Base-by-base conservation (phyloP, 345 rosid species). In the Cardamine occulta region DNA sequence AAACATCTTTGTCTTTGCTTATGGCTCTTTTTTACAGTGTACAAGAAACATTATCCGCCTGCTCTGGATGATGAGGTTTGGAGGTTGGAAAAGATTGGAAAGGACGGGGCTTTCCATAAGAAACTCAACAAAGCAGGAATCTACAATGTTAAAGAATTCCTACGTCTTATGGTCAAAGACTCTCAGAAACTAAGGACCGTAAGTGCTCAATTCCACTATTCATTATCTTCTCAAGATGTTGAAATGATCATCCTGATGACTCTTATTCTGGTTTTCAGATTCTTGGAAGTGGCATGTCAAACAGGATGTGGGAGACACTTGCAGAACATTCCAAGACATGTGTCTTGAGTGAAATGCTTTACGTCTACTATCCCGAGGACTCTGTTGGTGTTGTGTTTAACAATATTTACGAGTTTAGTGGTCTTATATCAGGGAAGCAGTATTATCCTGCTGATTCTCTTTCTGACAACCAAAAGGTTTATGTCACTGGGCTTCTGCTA, bases 241-340 rank as follows among this genome's bases (percentile, higher is more conserved):
- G 24, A n/a, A 49, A 31, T 29, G 13, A 2, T 48, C 2, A 45
- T 71, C n/a, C 42, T 63, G 73, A 23, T 81, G 66, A 66, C 40
- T 74, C 17, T 31, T 51, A 31, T 44, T 61, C 19, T 77, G 18
- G 51, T 71, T 80, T 82, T 77, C 77, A 95, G 99, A 90, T 93
- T 83, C 97, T 95, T 79, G 99, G 99, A 74, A 93, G 97, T 68
- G 98, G 99, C 51, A 95, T 95, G 99, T 96, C 99, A 18, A 96
- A 96, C 76, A 91, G 94, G 84, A 96, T 93, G 99, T 96, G 99
- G 99, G 98, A 93, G 65, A 81, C 89, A 66, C 94, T 96, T 14
- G 76, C 89, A 51, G 99, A 96, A 72, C 99, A 96, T 85, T 91
- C 98, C 8, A 96, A 87, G 80, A 90, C 99, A 32, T 96, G 98